Evolutionary conservation across 371 early-diverging fungal genomes (phyloP), one percentile per base, ranked within the genome.

Genomic region (Funneliformis caledonium): DNA sequence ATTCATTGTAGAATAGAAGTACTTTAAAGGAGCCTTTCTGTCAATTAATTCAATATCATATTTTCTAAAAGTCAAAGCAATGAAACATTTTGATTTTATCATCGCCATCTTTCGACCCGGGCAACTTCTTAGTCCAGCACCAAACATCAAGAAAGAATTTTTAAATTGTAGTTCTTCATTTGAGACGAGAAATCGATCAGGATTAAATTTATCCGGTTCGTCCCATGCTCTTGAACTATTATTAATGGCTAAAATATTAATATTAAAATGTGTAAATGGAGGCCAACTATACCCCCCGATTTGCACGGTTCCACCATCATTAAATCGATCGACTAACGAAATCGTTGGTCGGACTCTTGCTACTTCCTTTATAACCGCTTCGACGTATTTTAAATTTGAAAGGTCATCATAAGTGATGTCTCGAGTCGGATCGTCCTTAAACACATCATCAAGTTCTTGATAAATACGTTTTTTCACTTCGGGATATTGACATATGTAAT

Each of bases 171-270:
- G 16, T 11, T 12, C 22, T 26, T 43, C 14, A 37, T 43, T 45
- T 45, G 8, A 14, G 4, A 45, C 70, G 22, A 76, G 43, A 62
- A 62, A 64, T 45, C 78, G n/a, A n/a, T 78, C 78, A 2, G 78
- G 78, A 6, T 48, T 50, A 68, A 78, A 78, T 50, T 67, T n/a
- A 50, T 78, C 56, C 4, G 78, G 78, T 26, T 78, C 33, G 10
- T 16, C 2, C 65, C 68, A 67, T 43, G 31, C 33, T 45, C 10
- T 26, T 4, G 47, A 4, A 31, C 26, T 65, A 10, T 31, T 8
- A 26, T 78, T 45, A 31, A n/a, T 31, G 5, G 65, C 31, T 65
- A 62, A 22, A 42, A 62, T 37, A 45, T 76, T 76, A 11, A 62
- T 43, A 37, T 9, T 10, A 62, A 62, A 62, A 4, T n/a, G 19